Evolutionary conservation across 2,329 filamentous ascomycete genomes (phyloP), one percentile per base, ranked within the genome.

Genomic region (Lachnellula subtilissima): DNA sequence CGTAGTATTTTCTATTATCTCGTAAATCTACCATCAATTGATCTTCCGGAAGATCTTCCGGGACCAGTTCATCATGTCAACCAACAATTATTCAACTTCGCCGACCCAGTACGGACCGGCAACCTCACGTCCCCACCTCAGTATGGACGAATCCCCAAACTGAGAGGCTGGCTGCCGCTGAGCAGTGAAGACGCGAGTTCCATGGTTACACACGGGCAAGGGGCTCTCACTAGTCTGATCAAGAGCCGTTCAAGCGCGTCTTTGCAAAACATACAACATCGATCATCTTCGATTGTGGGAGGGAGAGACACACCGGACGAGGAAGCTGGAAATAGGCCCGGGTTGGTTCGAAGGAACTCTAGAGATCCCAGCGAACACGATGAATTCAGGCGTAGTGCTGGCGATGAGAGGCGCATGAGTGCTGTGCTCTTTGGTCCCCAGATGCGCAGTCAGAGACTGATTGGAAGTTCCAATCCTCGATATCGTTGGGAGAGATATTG

Each of bases 401-500:
- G 39, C 45, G 81, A 85, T 52, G 83, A 86, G 70, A 79, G 80
- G 35, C 81, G 83, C 22, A 71, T 86, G 50, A 82, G 74, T 56
- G 76, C 78, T 59, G 75, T 87, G 57, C 79, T 87, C 52, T 78
- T 80, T 65, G 82, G 81, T n/a, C 85, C 87, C 2, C 84, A 89
- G 70, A 87, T 91, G 80, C 81, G 89, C 60, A 91, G 87, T 68
- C 88, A 91, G 81, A 82, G 90, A 53, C 78, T 97, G 65, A 96
- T 97, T 70, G 93, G 93, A 43, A 89, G 89, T 65, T 90, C 83
- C 63, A 97, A 94, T 70, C 89, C 90, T 52, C 36, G 59, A 48
- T 96, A 96, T 73, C 82, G 82, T 60, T 97, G 91, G 87, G 87
- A 91, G 69, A 81, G 80, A 58, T 97, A 96, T 71, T 96, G 89